Evolutionary conservation across 2,329 filamentous ascomycete species (phyloP), one percentile per base, ranked within the genome.

Genomic region (Trichoderma pleuroti): DNA sequence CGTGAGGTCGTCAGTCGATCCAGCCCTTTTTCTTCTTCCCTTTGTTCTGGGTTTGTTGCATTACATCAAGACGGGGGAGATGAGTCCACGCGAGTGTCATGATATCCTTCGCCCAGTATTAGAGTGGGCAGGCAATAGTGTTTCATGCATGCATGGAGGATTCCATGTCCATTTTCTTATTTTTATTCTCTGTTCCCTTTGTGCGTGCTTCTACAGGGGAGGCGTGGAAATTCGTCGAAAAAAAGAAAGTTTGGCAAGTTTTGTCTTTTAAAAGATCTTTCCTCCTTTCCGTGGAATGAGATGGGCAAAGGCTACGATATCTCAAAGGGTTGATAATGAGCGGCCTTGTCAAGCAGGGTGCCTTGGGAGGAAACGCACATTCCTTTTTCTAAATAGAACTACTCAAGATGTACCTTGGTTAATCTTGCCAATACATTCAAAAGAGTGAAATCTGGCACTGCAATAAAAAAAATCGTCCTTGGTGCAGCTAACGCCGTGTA

Each of bases 41-140:
- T 32, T 60, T 68, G n/a, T 67, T n/a, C 26, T 34, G 8, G 52
- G 26, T 67, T 57, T 46, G 36, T 52, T 52, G 21, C 39, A 68
- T 68, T 68, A 59, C 65, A 68, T 59, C 26, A 68, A 60, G 65
- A 60, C 36, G 30, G 57, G 56, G 26, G 57, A 42, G 56, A 62
- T 54, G 66, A 69, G 57, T 52, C 28, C 57, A 69, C 57, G 66
- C 66, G 56, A 69, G 57, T 69, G 42, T 69, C 57, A 69, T 69
- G 66, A 62, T 62, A 54, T 61, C 42, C 66, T 54, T 67, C 42
- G 34, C 64, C 34, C 26, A 52, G 34, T 39, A 28, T 28, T 28
- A 67, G 64, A 26, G 49, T 57, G 64, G 11, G 46, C 62, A 34
- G 30, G 21, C 28, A 26, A 24, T 32, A 52, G 42, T 52, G 39